Percentiles rank a stretch among this genome's conserved stretches.
phyloP scores from a whole-genome alignment of 2,329 filamentous ascomycete species.

The Phaeoacremonium minimum region DNA sequence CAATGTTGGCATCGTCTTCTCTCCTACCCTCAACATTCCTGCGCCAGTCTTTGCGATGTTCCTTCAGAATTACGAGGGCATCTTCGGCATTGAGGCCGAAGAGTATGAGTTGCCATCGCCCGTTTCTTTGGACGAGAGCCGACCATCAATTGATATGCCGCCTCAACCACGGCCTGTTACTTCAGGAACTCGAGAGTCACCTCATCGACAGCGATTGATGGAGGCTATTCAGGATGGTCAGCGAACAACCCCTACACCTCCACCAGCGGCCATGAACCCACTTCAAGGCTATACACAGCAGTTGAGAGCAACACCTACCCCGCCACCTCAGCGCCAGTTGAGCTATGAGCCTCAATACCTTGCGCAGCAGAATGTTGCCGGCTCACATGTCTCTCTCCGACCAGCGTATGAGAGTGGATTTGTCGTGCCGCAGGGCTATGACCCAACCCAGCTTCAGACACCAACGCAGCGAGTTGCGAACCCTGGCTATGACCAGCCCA shows the following conservation, averaged over 20 bases:
- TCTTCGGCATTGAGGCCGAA: constrained; percentile 72
- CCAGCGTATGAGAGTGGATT: constrained; percentile 42
- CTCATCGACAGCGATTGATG: constrained; percentile 45
- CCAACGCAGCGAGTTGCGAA: constrained; percentile 14
- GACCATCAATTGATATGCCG: constrained; percentile 14
- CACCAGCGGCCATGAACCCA: constrained; percentile 21
- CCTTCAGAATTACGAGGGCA: constrained; percentile 80
- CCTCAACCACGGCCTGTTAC: constrained; percentile 45
- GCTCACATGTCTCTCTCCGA: constrained; percentile 24
- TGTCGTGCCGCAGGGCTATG: constrained; percentile 26
- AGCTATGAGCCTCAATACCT: constrained; percentile 41
- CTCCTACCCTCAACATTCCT: constrained; percentile 92
- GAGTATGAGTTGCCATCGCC: constrained; percentile 55
- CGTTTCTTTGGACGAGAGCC: constrained; percentile 24
- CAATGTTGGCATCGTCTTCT: constrained; percentile 97
- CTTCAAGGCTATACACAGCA: constrained; percentile 18
- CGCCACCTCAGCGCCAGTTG: constrained; percentile 31
- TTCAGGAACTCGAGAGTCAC: constrained; percentile 40
- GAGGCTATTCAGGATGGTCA: constrained; percentile 29
- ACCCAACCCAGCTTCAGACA: constrained; percentile 22
- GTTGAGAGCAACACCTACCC: constrained; percentile 35
- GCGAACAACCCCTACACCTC: constrained; percentile 46
- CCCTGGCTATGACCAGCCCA: constrained; percentile 32
- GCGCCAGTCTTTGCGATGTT: constrained; percentile 92
- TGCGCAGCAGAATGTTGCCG: constrained; percentile 24